phyloP scores from a whole-genome alignment of 2,329 filamentous ascomycete species.

The Exophiala sideris region DNA sequence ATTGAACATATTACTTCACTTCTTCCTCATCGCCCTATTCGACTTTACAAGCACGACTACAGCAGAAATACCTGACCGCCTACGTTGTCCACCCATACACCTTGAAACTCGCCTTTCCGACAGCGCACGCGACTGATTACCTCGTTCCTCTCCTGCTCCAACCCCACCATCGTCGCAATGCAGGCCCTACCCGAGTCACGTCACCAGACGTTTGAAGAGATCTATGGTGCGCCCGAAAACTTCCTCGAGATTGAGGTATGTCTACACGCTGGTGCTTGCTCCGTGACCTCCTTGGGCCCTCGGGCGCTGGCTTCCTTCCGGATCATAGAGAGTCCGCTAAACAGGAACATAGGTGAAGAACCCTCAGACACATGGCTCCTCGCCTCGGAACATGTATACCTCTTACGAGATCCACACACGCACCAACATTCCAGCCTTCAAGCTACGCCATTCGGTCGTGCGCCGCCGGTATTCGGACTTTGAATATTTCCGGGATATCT shows the following conservation, averaged over 20 bases:
- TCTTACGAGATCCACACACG: conserved; percentile 97
- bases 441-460: conserved; percentile 82
- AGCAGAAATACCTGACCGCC: background rate
- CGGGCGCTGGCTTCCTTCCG: background rate
- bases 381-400: conserved; percentile 86
- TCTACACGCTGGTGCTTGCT: conserved; percentile 6
- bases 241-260: conserved; percentile 85
- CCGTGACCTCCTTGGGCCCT: background rate
- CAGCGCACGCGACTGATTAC: conserved; percentile 14
- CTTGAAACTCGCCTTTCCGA: background rate
- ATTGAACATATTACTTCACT: background rate
- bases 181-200: conserved; percentile 66
- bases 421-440: conserved; percentile 99
- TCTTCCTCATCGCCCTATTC: background rate
- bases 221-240: conserved; percentile 97
- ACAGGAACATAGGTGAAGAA: conserved; percentile 68
- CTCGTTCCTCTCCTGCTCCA: background rate
- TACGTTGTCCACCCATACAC: background rate
- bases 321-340: background rate
- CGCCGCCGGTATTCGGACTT: conserved; percentile 96
- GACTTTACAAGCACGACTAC: background rate
- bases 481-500: conserved; percentile 96
- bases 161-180: conserved; percentile 51
- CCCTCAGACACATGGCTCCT: conserved; percentile 90
- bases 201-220: conserved; percentile 96